Percentiles rank a stretch among this genome's conserved stretches.
phyloP scores from a whole-genome alignment of 768 basidiomycete genomes.

The Ramaria rubella region DNA sequence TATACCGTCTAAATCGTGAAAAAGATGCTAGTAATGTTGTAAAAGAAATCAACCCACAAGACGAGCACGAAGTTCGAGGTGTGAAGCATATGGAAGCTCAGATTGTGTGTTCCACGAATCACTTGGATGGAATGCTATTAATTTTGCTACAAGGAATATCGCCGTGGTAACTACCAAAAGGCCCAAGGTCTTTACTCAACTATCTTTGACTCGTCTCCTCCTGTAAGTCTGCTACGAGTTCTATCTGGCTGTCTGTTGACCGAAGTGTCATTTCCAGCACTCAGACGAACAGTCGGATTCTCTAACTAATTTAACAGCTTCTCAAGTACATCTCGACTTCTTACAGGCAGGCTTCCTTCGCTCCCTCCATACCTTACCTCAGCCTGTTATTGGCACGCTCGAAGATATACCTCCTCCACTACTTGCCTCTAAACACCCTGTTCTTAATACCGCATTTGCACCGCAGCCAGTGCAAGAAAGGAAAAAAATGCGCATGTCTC shows the following conservation, averaged over 20 bases:
- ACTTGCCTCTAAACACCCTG: slow-evolving; percentile 28
- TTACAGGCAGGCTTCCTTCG: slow-evolving; percentile 61
- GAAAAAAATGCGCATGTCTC: slow-evolving; percentile 52
- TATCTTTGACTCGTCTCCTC: slow-evolving; percentile 69
- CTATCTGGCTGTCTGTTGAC: background rate
- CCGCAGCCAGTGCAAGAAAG: slow-evolving; percentile 25
- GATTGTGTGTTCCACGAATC: slow-evolving; percentile 46
- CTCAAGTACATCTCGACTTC: slow-evolving; percentile 81
- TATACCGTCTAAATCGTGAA: slow-evolving; percentile 80
- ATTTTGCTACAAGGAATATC: slow-evolving; percentile 55
- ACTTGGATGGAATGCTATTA: background rate
- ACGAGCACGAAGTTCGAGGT: slow-evolving; percentile 48
- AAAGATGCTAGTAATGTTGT: slow-evolving; percentile 56
- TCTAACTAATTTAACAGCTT: slow-evolving; percentile 75
- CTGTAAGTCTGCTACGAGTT: slow-evolving; percentile 43
- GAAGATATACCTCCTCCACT: slow-evolving; percentile 59
- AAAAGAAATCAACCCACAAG: slow-evolving; percentile 12
- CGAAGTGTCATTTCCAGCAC: slow-evolving; percentile 38
- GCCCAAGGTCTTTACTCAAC: slow-evolving; percentile 77
- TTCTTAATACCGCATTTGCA: slow-evolving; percentile 20
- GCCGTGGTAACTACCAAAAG: slow-evolving; percentile 65
- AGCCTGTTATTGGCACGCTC: slow-evolving; percentile 43
- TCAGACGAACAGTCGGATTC: slow-evolving; percentile 87
- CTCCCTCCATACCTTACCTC: slow-evolving; percentile 54
- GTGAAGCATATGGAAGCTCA: slow-evolving; percentile 81